phyloP scores from a whole-genome alignment of 1,284 basidiomycete genomes.

The Schizophyllum amplum region DNA sequence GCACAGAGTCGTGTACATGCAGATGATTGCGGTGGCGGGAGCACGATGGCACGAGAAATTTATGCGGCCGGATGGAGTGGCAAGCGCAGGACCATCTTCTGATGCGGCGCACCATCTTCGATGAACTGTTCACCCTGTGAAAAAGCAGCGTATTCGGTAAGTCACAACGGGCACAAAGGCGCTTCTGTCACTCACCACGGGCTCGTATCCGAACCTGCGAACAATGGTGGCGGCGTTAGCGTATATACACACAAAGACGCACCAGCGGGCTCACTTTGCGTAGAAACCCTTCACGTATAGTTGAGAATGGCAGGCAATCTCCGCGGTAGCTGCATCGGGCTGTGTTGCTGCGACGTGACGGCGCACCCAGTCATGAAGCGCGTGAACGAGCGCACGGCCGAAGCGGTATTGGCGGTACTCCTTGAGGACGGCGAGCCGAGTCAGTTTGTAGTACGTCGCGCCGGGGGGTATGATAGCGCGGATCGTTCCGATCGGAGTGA shows the following conservation, averaged over 20 bases:
- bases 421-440: constrained; percentile 58
- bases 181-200: constrained; percentile 40
- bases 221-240: constrained; percentile 13
- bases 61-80: constrained; percentile 17
- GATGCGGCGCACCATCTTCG: constrained; percentile 75
- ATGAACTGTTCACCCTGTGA: constrained; percentile 66
- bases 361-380: constrained; percentile 50
- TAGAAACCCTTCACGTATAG: constrained; percentile 66
- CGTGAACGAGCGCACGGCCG: constrained; percentile 53
- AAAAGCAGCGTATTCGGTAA: constrained; percentile 13
- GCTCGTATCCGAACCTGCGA: constrained; percentile 60
- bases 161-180: constrained; percentile 5
- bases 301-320: constrained; percentile 60
- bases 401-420: constrained; percentile 56
- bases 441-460: constrained; percentile 53
- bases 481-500: not conserved
- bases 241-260: constrained; percentile 2
- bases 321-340: constrained; percentile 19
- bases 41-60: not conserved
- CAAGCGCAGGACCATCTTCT: constrained; percentile 59
- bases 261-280: constrained; percentile 46
- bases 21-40: not conserved
- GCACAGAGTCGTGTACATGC: not conserved
- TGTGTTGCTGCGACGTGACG: constrained; percentile 29
- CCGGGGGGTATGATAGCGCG: constrained; percentile 16